phyloP scores from a whole-genome alignment of 176 grass and related monocot species.

The Otatea glauca region DNA sequence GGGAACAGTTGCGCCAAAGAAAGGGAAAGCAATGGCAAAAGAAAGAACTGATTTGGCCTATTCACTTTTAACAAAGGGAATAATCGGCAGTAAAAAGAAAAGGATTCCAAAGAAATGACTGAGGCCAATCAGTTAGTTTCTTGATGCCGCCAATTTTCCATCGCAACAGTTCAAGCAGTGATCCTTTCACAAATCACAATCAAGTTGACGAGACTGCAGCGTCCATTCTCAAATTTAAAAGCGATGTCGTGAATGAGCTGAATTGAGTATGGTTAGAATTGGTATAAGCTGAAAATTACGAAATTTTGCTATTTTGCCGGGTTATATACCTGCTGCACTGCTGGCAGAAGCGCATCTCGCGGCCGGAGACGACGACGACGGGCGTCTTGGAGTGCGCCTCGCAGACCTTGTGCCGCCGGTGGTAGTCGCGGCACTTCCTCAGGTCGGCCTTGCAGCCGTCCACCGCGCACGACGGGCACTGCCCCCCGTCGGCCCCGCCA shows the following conservation, averaged over 20 bases:
- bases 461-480: conserved; percentile 70
- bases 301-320: neutral
- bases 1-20: conserved; percentile 33
- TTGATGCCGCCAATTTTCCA: conserved; percentile 12
- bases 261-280: neutral
- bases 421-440: conserved; percentile 89
- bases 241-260: neutral
- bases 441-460: conserved; percentile 90
- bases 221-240: neutral
- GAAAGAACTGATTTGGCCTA: conserved; percentile 52
- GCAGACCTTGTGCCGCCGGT: conserved; percentile 97
- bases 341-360: conserved; percentile 96
- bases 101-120: conserved; percentile 28
- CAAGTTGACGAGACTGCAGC: neutral
- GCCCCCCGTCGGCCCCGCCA: conserved; percentile 1
- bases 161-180: conserved; percentile 9
- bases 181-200: conserved; percentile 12
- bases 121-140: conserved; percentile 9
- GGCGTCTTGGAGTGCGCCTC: conserved; percentile 94
- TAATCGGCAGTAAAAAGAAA: conserved; percentile 45
- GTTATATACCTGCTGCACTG: conserved; percentile 91
- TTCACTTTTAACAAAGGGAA: conserved; percentile 54
- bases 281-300: neutral
- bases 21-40: conserved; percentile 31
- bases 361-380: conserved; percentile 75